These are phyloP conservation scores for Stephania cephalantha DNA, from an alignment of 164 flowering plant species.

Conservation along the genomic window DNA sequence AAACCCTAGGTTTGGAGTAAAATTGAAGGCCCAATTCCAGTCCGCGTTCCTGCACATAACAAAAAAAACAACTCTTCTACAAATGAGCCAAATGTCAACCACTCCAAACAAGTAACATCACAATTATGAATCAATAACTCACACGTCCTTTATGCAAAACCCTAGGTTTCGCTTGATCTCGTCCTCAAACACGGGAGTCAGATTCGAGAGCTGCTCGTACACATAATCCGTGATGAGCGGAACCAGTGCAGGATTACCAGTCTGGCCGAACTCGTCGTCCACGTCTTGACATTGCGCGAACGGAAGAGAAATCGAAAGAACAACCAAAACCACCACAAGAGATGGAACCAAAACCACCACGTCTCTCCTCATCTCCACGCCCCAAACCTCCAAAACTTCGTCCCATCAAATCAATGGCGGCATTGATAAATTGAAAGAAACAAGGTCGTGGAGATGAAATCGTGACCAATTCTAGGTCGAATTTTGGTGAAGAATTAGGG, in stretches of 20 bases:
- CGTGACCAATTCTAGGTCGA: not conserved
- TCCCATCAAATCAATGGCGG: not conserved
- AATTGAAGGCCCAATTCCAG: conserved; percentile 81
- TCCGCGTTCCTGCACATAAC: conserved; percentile 52
- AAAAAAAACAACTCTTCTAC: not conserved
- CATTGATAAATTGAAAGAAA: not conserved
- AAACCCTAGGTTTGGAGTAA: conserved; percentile 43
- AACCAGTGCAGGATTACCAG: conserved; percentile 26
- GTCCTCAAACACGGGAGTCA: conserved; percentile 31
- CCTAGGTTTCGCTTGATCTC: conserved; percentile 34
- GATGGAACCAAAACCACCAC: conserved; percentile 10
- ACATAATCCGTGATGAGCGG: conserved; percentile 36
- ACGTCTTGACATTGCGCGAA: conserved; percentile 6
- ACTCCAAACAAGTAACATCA: not conserved
- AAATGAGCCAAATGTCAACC: not conserved
- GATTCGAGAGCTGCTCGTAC: conserved; percentile 33
- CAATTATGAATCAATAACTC: conserved; percentile 8
- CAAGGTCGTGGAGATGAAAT: not conserved
- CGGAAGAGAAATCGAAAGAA: conserved; percentile 10
- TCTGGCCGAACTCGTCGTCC: conserved; percentile 1
- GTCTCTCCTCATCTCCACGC: conserved; percentile 12
- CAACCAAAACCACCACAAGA: not conserved
- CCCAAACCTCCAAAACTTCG: not conserved
- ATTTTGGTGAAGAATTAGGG: not conserved
- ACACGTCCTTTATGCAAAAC: conserved; percentile 71